Evolutionary conservation across 2,329 filamentous ascomycete species (phyloP), one percentile per base, ranked within the genome.

Genomic region (Pezicula radicicola): DNA sequence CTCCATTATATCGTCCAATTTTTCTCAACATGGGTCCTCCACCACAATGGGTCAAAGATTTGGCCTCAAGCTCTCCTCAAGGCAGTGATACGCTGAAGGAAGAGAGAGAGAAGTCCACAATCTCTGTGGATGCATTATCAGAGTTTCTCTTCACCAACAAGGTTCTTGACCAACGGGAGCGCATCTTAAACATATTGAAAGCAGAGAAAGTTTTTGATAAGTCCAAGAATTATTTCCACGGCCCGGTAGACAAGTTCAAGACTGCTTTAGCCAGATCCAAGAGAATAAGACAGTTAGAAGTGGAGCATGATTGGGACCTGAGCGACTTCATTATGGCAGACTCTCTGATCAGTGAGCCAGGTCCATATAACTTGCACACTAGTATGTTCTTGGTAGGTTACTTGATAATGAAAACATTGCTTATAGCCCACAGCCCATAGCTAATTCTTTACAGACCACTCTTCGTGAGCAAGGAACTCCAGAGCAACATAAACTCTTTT

Each of bases 141-240:
- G 75, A 81, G 48, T 84, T 89, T 62, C 75, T 92, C 44, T 87
- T 88, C 68, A 87, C 85, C 19, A 81, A 83, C 61, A 78, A 85
- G 53, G 75, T 76, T 6, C 74, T 91, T 12, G 75, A 84, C 52
- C 75, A 79, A 41, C 84, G 85, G 61, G 70, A 79, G 2, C 73
- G 72, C 21, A 76, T 92, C 27, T 71, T 90, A 5, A 71, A 78
- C 46, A 76, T 89, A 15, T 76, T 92, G 4, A 73, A 84, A 60
- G 67, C 76, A 0, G 86, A 92, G 53, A 80, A 81, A 48, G 78
- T 90, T 51, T 91, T 92, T 60, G 85, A 91, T 70, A 92, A 91
- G 72, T 83, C 83, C 3, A 83, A 87, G 58, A 90, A 91, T 66
- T 89, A 90, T 71, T 89, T 88, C 67, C 78, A 82, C 58, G 87